phyloP scores from a whole-genome alignment of 352 stramenopile species.

The Phytophthora fragariae region DNA sequence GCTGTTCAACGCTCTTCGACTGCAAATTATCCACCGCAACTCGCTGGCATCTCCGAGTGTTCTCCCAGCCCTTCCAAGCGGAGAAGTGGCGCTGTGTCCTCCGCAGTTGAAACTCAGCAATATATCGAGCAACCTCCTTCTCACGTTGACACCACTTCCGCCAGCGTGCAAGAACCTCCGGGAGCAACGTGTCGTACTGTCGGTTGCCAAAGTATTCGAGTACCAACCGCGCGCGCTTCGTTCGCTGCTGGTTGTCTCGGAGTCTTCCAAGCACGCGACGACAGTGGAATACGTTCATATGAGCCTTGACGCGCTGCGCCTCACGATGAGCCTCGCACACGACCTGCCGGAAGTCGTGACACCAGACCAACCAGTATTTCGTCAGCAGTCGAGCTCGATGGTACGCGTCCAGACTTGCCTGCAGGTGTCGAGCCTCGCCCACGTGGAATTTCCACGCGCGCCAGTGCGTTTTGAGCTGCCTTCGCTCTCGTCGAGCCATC shows the following conservation, averaged over 20 bases:
- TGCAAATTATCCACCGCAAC: slow-evolving; percentile 20
- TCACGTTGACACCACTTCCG: slow-evolving; percentile 17
- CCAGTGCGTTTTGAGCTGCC: slow-evolving; percentile 55
- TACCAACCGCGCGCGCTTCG: slow-evolving; percentile 44
- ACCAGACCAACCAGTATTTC: slow-evolving; percentile 70
- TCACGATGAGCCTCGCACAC: slow-evolving; percentile 7
- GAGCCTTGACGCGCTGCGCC: background rate
- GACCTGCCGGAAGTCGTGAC: slow-evolving; percentile 48
- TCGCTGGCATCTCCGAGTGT: slow-evolving; percentile 26
- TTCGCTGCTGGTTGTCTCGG: slow-evolving; percentile 2
- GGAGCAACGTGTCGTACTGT: slow-evolving; percentile 33
- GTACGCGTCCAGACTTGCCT: slow-evolving; percentile 56
- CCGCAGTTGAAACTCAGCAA: slow-evolving; percentile 11
- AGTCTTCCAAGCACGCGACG: slow-evolving; percentile 27
- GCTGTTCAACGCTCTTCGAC: slow-evolving; percentile 4
- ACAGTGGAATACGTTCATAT: slow-evolving; percentile 26
- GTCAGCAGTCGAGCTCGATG: slow-evolving; percentile 59
- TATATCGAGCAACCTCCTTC: slow-evolving; percentile 3
- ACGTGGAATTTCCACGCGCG: slow-evolving; percentile 49
- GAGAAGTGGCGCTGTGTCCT: slow-evolving; percentile 15
- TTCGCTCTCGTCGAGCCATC: slow-evolving; percentile 52
- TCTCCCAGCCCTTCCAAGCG: slow-evolving; percentile 23
- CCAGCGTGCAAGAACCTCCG: slow-evolving; percentile 34
- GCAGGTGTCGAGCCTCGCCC: slow-evolving; percentile 50
- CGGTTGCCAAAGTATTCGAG: slow-evolving; percentile 53